Base-by-base conservation (phyloP, 129 eudicot species). In the Tanacetum coccineum region DNA sequence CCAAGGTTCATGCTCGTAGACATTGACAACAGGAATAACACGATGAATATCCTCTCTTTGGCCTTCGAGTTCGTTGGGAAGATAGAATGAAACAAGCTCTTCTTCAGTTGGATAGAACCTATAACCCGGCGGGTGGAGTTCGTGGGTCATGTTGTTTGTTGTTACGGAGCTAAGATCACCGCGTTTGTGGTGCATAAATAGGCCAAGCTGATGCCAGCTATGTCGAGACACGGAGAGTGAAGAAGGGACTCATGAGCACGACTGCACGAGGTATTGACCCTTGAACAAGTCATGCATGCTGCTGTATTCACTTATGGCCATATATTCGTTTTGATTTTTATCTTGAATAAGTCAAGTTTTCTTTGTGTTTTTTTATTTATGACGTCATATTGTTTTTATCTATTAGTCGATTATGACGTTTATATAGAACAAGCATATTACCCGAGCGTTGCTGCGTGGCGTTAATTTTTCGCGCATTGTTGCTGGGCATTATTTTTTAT, bases 61-160 rank as follows among this genome's bases (percentile, higher is more conserved):
- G n/a, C 72, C 85, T 64, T 82, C 74, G 28, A 88, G 83, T 77
- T 75, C 68, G 64, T 32, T 66, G 70, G 66, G 82, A 36, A 88
- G 87, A 51, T 85, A 88, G 78, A 82, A 85, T 0, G 91, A 78
- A 61, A 88, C 65, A 10, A 88, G 79, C 40, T 88, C 96, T 78
- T 88, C 96, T 81, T 88, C 96, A 4, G 92, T 88, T 9, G 96
- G 96, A 74, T 78, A 88, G 73, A 88, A 88, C 9, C 96, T 83
- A 64, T 70, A 84, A 45, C 91, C 95, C 1, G 84, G 79, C 59
- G 77, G 73, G 22, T 53, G 13, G 6, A 49, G 53, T 3, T 9
- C 53, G 8, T 39, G 67, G 60, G 51, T 61, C 78, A 74, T 74
- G 59, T 50, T n/a, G 61, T 30, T 50, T 46, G 65, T 22, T 40